Evolutionary conservation across 306 rosid species (phyloP), one percentile per base, ranked within the genome.

Genomic region (Vigna reflexopilosa): DNA sequence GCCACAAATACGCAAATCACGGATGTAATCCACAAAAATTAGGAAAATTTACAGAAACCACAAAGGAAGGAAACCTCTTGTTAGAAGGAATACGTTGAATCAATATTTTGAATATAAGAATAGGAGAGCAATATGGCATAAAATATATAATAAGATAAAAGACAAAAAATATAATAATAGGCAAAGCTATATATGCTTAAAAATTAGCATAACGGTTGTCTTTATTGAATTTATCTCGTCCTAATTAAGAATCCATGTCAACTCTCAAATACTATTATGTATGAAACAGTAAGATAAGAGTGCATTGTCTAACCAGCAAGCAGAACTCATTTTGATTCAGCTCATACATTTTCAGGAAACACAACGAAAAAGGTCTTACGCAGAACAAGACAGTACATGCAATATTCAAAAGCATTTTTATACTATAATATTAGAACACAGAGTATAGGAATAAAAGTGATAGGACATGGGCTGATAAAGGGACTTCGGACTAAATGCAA

Each of bases 181-280:
- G 56, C 70, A 76, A 75, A 59, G 32, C 52, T 36, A 19, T 69
- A 69, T 61, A 50, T 16, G 38, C 17, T 59, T 59, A 63, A 71
- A 62, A 70, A 63, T 42, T 73, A 40, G 45, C 11, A 40, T 9
- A 40, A 8, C 45, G 63, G 59, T 58, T 68, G 36, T 44, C 20
- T 9, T 26, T 16, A 50, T 17, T 24, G 54, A 76, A 70, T 19
- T 72, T 64, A 70, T 61, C 61, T 38, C 7, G 22, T 57, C 59
- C 42, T 64, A 52, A 55, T 55, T 45, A 59, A 73, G 67, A 83
- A 61, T 22, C 9, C 70, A 78, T 80, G 40, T 55, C 45, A 68
- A 61, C 59, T 83, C 57, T 16, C 42, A 51, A 20, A 20, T 50
- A 50, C 30, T 2, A 2, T 34, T 51, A 40, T 55, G 38, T 45